Percentiles rank a stretch among this genome's conserved stretches.
phyloP scores from a whole-genome alignment of 2,329 filamentous ascomycete species.

The Epichloe sp. region DNA sequence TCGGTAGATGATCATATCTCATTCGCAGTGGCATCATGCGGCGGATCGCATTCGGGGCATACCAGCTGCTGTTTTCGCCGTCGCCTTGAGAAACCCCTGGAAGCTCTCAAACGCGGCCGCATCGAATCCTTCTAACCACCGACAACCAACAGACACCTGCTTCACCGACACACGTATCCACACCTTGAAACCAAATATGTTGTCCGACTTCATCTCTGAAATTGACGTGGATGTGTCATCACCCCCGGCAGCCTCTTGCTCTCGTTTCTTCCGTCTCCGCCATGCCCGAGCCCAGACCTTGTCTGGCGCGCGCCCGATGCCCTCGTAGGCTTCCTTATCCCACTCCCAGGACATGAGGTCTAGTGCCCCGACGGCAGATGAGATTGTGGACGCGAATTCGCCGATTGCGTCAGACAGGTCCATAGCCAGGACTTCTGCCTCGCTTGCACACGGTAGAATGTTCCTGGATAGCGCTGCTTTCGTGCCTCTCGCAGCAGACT shows the following conservation, averaged over 20 bases:
- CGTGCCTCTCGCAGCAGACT: slow-evolving; percentile 31
- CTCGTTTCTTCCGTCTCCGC: slow-evolving; percentile 42
- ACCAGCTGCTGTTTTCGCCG: slow-evolving; percentile 8
- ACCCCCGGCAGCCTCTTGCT: slow-evolving; percentile 29
- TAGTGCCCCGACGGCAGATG: slow-evolving; percentile 37
- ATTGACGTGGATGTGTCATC: neutral
- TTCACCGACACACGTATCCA: slow-evolving; percentile 27
- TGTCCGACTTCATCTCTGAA: slow-evolving; percentile 18
- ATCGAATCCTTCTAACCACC: slow-evolving; percentile 61
- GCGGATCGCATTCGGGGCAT: neutral
- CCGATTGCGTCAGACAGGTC: slow-evolving; percentile 29
- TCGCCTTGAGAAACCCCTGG: slow-evolving; percentile 57
- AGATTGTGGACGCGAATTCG: slow-evolving; percentile 20
- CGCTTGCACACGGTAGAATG: slow-evolving; percentile 30
- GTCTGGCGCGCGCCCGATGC: slow-evolving; percentile 48
- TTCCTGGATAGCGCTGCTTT: slow-evolving; percentile 24
- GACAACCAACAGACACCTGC: slow-evolving; percentile 35
- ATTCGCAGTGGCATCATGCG: too few species aligned
- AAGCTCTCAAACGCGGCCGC: slow-evolving; percentile 74
- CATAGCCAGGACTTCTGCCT: slow-evolving; percentile 30
- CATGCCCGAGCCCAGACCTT: slow-evolving; percentile 73
- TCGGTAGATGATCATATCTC: too few species aligned
- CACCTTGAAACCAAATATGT: slow-evolving; percentile 44
- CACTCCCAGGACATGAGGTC: slow-evolving; percentile 52
- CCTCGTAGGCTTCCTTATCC: slow-evolving; percentile 37